These are phyloP conservation scores for Bruguiera parviflora DNA, from an alignment of 345 rosid genomes.

Conservation along the genomic window DNA sequence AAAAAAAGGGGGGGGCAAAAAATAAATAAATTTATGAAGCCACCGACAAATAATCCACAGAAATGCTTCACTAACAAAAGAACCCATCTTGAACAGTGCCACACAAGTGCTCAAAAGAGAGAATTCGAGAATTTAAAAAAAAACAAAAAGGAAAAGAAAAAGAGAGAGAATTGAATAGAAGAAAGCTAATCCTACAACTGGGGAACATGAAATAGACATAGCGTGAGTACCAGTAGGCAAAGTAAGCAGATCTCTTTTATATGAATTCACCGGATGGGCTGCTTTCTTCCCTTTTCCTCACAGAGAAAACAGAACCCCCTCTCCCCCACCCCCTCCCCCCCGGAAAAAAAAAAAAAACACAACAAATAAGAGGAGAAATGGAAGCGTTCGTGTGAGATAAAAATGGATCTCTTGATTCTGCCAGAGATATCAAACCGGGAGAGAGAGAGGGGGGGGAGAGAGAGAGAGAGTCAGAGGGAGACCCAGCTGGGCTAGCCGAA, in stretches of 20 bases:
- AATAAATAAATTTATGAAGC: background rate
- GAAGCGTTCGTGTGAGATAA: background rate
- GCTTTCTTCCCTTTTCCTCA: background rate
- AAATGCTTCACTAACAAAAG: slow-evolving; percentile 9
- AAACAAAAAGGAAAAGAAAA: background rate
- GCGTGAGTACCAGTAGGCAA: slow-evolving; percentile 1
- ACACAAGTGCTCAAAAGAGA: background rate
- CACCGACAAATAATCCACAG: slow-evolving; percentile 16
- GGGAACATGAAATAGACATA: slow-evolving; percentile 18
- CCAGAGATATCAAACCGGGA: background rate
- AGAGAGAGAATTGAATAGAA: background rate
- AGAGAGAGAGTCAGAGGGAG: slow-evolving; percentile 3
- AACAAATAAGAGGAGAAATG: background rate
- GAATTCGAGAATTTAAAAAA: background rate
- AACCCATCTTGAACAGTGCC: background rate
- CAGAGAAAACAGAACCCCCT: background rate
- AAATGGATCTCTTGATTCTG: slow-evolving; percentile 20
- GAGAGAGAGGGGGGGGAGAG: background rate
- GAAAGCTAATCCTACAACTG: slow-evolving; percentile 10
- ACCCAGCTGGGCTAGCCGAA: slow-evolving; percentile 20
- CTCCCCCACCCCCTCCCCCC: too few relatives aligned
- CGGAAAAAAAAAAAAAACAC: background rate
- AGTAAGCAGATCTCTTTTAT: slow-evolving; percentile 29
- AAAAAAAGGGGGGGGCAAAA: background rate
- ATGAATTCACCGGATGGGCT: background rate